A percentile compares a stretch with the other conserved stretches of the same genome.
Evolutionary conservation across 352 stramenopile genomes (phyloP).

Genomic region (Globisporangium megalacanthum): DNA sequence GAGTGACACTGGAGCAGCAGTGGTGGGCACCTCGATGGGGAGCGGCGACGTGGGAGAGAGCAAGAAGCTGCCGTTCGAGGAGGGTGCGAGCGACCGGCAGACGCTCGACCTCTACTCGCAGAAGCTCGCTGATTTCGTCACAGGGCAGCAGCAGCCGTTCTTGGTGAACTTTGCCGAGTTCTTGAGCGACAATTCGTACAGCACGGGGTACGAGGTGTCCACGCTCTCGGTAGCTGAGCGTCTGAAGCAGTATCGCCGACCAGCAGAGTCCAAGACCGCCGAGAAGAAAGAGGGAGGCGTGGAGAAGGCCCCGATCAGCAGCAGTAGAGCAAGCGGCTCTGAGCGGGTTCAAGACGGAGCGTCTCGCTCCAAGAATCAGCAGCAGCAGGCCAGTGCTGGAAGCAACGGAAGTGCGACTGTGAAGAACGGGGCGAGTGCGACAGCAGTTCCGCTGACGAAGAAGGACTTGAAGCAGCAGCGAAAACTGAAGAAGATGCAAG

Average conservation of each 20-base stretch:
- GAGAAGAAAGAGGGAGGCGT: constrained; percentile 1
- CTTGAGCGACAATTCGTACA: constrained; percentile 76
- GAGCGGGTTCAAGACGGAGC: constrained; percentile 7
- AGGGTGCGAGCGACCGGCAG: constrained; percentile 24
- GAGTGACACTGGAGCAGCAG: not conserved
- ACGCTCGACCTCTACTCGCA: constrained; percentile 58
- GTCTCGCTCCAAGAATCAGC: constrained; percentile 18
- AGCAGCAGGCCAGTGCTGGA: not conserved
- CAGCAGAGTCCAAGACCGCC: constrained; percentile 10
- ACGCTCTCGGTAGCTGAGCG: constrained; percentile 59
- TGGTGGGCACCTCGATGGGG: not conserved
- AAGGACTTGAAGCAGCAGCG: constrained; percentile 69
- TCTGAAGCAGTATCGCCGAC: constrained; percentile 44
- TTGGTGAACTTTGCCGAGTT: constrained; percentile 67
- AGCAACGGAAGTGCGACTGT: constrained; percentile 1
- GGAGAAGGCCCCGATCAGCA: constrained; percentile 4
- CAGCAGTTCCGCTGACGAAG: constrained; percentile 33
- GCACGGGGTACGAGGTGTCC: constrained; percentile 69
- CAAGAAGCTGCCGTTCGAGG: constrained; percentile 7
- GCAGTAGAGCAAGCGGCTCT: not conserved
- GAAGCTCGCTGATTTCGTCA: constrained; percentile 47
- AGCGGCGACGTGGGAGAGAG: constrained; percentile 1
- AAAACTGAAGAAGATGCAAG: constrained; percentile 67
- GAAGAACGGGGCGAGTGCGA: constrained; percentile 6
- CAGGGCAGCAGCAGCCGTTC: constrained; percentile 75